phyloP scores from a whole-genome alignment of 139 green algal species.

The Chara braunii region DNA sequence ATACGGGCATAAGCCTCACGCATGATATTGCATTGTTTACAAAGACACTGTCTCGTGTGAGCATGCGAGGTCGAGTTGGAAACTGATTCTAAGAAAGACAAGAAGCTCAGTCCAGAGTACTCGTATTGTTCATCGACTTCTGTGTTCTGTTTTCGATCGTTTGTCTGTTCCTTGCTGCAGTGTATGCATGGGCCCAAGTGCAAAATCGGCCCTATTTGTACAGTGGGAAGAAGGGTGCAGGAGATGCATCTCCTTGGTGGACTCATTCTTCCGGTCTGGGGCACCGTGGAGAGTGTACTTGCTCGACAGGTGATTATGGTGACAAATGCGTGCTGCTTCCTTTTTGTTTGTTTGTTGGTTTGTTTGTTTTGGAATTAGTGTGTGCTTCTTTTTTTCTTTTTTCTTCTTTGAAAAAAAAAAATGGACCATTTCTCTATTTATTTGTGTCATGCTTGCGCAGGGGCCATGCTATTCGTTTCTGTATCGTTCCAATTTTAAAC shows the following conservation, averaged over 20 bases:
- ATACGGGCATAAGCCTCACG: too few relatives aligned
- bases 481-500: too few relatives aligned
- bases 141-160: constrained; percentile 1
- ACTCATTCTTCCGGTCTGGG: constrained; percentile 53
- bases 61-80: too few relatives aligned
- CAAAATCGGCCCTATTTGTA: not conserved
- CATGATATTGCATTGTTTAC: too few relatives aligned
- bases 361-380: not conserved
- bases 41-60: too few relatives aligned
- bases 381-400: constrained; percentile 6
- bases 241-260: constrained; percentile 48
- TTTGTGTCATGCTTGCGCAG: too few relatives aligned
- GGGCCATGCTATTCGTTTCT: too few relatives aligned
- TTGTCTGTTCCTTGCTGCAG: constrained; percentile 25
- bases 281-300: constrained; percentile 45
- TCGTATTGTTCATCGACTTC: too few relatives aligned
- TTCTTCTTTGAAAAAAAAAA: constrained; percentile 6
- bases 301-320: constrained; percentile 11
- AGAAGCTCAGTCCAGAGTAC: too few relatives aligned
- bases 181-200: constrained; percentile 28
- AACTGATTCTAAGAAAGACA: too few relatives aligned
- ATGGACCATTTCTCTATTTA: too few relatives aligned
- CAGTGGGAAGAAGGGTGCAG: constrained; percentile 24
- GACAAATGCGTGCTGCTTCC: constrained; percentile 13
- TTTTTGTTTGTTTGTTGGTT: too few relatives aligned